Evolutionary conservation across 768 basidiomycete genomes (phyloP), one percentile per base, ranked within the genome.

Genomic region (Russula ochroleuca): DNA sequence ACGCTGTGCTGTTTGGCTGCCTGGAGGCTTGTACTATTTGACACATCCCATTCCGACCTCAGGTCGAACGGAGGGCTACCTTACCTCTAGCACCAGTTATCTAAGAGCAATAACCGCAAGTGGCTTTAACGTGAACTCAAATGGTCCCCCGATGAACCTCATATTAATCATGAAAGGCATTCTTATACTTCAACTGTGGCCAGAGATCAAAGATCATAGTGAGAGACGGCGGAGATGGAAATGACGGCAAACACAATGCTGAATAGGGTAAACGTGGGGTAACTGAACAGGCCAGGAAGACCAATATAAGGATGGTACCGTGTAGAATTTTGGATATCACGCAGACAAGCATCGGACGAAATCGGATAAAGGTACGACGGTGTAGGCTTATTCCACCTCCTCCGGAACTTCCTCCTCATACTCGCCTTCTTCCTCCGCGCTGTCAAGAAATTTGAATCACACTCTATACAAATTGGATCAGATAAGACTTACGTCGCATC

Each of bases 371-470:
- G 47, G n/a, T 37, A 37, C 19, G 31, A 49, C 15, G 11, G 37
- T 19, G 25, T 64, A 38, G n/a, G 37, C 41, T 67, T 21, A 50
- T 74, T 83, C 74, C 64, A 89, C 84, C 61, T 87, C 87, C 5
- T 62, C 75, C 15, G 75, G 76, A 61, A 74, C 79, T 71, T 92
- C 90, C 75, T 93, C 92, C 79, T 93, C 92, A 73, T 92, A 94
- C 73, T 92, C 91, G 67, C 79, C 90, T 73, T 94, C 92, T 74
- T 93, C 92, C 74, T 93, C 92, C 59, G 83, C 86, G 59, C 91
- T 92, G 67, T 9, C 66, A 55, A 63, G 17, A 48, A 23, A 55
- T 49, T 70, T 71, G 5, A 72, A 66, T n/a, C 31, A 5, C 21
- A 19, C 14, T 43, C 1, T 3, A 5, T 7, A 5, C 4, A 37